Percentiles rank a stretch among this genome's conserved stretches.
Evolutionary conservation across 129 eudicot species (phyloP).

Genomic region (Helianthus tuberosus): DNA sequence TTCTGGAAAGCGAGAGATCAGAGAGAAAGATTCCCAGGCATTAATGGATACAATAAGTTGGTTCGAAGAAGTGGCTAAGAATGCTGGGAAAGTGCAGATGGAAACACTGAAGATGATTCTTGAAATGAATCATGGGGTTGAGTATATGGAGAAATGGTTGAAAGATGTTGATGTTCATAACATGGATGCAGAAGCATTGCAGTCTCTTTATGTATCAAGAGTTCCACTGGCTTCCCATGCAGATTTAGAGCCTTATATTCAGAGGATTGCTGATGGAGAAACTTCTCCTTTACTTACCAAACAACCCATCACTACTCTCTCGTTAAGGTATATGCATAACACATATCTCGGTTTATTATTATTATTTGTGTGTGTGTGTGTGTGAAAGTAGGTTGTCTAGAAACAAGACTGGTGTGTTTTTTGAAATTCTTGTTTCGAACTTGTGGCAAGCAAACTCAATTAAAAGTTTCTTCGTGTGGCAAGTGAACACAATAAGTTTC

Average conservation of each 20-base stretch:
- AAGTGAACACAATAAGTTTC: too few species aligned
- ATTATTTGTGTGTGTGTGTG: too few species aligned
- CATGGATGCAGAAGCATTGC: slow-evolving; percentile 46
- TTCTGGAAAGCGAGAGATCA: background rate
- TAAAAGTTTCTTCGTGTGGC: too few species aligned
- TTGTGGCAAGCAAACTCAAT: too few species aligned
- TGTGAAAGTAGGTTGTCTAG: too few species aligned
- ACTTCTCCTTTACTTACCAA: slow-evolving; percentile 60
- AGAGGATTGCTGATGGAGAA: slow-evolving; percentile 76
- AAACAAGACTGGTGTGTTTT: too few species aligned
- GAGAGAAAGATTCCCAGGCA: background rate
- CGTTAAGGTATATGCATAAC: slow-evolving; percentile 50
- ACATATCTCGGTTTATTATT: too few species aligned
- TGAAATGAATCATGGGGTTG: slow-evolving; percentile 49
- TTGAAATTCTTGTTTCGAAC: too few species aligned
- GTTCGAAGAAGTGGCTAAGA: slow-evolving; percentile 62
- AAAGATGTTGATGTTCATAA: slow-evolving; percentile 50
- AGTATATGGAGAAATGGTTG: slow-evolving; percentile 68
- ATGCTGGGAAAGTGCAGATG: slow-evolving; percentile 57
- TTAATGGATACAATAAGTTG: slow-evolving; percentile 34
- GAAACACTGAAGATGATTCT: slow-evolving; percentile 59
- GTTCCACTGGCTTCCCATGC: slow-evolving; percentile 76
- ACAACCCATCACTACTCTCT: slow-evolving; percentile 65
- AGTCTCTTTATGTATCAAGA: slow-evolving; percentile 45
- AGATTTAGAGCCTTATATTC: slow-evolving; percentile 79